Evolutionary conservation across 75 land plant genomes (phyloP).

Genomic region (Selaginella moellendorffii): DNA sequence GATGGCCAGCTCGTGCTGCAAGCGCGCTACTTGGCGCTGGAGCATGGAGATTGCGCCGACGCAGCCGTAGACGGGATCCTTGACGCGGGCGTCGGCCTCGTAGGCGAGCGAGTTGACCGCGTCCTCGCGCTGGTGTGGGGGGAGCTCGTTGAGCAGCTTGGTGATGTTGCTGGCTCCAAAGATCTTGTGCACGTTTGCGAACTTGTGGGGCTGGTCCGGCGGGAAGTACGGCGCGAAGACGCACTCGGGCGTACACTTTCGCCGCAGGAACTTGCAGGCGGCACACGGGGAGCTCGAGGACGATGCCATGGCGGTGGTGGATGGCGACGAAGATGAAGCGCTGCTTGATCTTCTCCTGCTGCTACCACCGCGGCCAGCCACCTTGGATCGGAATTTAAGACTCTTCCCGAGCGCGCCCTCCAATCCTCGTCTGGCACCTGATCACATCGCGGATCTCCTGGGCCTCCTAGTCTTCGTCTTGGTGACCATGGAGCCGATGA

Average conservation of each 20-base stretch:
- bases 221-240: conserved; percentile 56
- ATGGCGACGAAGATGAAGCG: too few relatives aligned
- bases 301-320: conserved; percentile 26
- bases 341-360: neutral
- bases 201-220: conserved; percentile 46
- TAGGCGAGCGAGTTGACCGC: conserved; percentile 50
- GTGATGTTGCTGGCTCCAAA: conserved; percentile 63
- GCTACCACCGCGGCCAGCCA: neutral
- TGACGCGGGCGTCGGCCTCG: conserved; percentile 44
- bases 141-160: conserved; percentile 46
- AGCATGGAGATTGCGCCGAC: conserved; percentile 43
- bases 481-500: too few relatives aligned
- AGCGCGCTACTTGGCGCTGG: conserved; percentile 39
- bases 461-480: too few relatives aligned
- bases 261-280: conserved; percentile 41
- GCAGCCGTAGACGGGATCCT: conserved; percentile 55
- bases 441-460: too few relatives aligned
- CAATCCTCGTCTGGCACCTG: too few relatives aligned
- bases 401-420: too few relatives aligned
- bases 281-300: conserved; percentile 39
- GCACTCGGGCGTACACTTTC: conserved; percentile 44
- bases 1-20: conserved; percentile 49
- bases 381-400: too few relatives aligned
- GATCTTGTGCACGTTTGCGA: conserved; percentile 53
- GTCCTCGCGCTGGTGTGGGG: conserved; percentile 42